A percentile compares a stretch with the other conserved stretches of the same genome.
phyloP scores from a whole-genome alignment of 306 rosid species.

The Pyrus communis region DNA sequence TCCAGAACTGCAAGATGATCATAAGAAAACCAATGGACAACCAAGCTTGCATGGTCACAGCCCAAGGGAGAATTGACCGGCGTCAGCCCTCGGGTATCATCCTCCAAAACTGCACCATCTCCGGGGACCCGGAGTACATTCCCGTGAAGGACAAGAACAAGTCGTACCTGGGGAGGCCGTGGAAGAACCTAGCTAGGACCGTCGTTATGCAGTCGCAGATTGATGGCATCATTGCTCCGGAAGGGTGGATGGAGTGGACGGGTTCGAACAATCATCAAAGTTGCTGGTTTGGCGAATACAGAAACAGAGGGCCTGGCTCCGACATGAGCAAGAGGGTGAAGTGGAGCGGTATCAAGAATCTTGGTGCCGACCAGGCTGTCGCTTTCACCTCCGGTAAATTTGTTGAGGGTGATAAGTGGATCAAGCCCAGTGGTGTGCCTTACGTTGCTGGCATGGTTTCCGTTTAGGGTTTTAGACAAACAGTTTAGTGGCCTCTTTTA shows the following conservation, averaged over 20 bases:
- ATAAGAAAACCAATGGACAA: conserved; percentile 13
- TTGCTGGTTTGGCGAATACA: conserved; percentile 1
- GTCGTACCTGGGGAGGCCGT: conserved; percentile 20
- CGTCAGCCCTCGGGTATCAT: conserved; percentile 2
- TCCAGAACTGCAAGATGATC: conserved; percentile 18
- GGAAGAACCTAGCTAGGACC: conserved; percentile 21
- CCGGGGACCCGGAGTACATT: not conserved
- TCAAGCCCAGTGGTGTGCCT: conserved; percentile 8
- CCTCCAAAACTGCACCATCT: conserved; percentile 16
- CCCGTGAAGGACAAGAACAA: not conserved
- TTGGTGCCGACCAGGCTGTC: not conserved
- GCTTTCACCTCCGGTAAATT: not conserved
- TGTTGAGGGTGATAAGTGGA: conserved; percentile 2
- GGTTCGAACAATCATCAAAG: not conserved
- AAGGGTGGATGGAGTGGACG: conserved; percentile 21
- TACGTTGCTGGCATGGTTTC: conserved; percentile 1
- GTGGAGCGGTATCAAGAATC: conserved; percentile 8
- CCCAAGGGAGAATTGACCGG: conserved; percentile 17
- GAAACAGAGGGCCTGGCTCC: conserved; percentile 17
- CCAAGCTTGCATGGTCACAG: conserved; percentile 19
- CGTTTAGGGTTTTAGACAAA: not conserved
- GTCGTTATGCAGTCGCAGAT: conserved; percentile 17
- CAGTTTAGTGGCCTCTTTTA: not conserved
- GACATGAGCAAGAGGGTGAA: not conserved
- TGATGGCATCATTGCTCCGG: conserved; percentile 16